A percentile compares a stretch with the other conserved stretches of the same genome.
These are phyloP conservation scores for Chlorella sorokiniana DNA, from an alignment of 139 green algal genomes.

Conservation along the genomic window DNA sequence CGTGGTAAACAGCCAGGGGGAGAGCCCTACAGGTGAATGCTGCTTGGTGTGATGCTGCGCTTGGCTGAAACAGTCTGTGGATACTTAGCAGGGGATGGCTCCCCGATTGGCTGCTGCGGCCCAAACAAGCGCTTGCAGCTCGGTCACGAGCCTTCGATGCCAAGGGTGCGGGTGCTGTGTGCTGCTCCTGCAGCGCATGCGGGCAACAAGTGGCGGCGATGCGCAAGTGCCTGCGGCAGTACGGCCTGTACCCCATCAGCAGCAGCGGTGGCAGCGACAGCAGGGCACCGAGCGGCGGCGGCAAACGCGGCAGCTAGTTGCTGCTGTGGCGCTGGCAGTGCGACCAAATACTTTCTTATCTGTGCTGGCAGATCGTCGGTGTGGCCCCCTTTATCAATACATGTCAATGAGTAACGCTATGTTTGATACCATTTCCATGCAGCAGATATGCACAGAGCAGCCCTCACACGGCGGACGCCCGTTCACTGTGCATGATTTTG, in stretches of 20 bases:
- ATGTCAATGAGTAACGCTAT: too few species aligned
- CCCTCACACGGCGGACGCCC: too few species aligned
- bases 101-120: not conserved
- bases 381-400: too few species aligned
- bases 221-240: conserved; percentile 14
- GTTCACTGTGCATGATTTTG: too few species aligned
- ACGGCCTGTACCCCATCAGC: not conserved
- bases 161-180: not conserved
- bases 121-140: not conserved
- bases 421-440: too few species aligned
- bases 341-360: too few species aligned
- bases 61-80: not conserved
- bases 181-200: conserved; percentile 22
- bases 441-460: too few species aligned
- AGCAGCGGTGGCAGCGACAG: not conserved
- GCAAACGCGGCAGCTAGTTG: too few species aligned
- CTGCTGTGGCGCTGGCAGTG: too few species aligned
- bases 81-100: not conserved
- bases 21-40: conserved; percentile 12
- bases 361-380: too few species aligned
- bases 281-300: too few species aligned
- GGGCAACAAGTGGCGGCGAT: conserved; percentile 30
- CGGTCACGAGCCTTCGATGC: not conserved
- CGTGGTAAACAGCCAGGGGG: conserved; percentile 35
- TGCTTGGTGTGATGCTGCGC: not conserved